Percentiles rank a stretch among this genome's conserved stretches.
These are phyloP conservation scores for Oryza nivara DNA, from an alignment of 176 grass and related monocot genomes.

Conservation along the genomic window DNA sequence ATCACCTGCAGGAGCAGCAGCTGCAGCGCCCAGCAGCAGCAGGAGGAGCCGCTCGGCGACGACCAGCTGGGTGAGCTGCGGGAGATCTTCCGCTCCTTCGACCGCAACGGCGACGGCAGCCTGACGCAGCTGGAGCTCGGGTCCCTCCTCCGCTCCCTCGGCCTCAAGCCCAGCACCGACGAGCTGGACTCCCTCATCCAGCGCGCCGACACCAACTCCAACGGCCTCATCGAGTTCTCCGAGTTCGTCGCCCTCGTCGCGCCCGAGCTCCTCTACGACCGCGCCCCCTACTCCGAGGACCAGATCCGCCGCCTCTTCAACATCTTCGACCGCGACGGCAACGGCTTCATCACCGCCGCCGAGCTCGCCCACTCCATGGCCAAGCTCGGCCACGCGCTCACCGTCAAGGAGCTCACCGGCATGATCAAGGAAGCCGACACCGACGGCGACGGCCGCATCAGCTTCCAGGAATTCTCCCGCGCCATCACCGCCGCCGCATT, in stretches of 20 bases:
- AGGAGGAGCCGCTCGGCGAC: slow-evolving; percentile 45
- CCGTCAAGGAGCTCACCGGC: slow-evolving; percentile 84
- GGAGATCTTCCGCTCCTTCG: slow-evolving; percentile 90
- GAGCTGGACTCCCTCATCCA: slow-evolving; percentile 79
- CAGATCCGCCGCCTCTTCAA: slow-evolving; percentile 70
- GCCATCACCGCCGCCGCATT: slow-evolving; percentile 88
- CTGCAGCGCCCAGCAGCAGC: slow-evolving; percentile 21
- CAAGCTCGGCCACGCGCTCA: slow-evolving; percentile 80
- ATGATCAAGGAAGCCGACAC: slow-evolving; percentile 98
- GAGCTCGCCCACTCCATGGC: slow-evolving; percentile 98
- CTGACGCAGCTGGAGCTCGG: slow-evolving; percentile 93
- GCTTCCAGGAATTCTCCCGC: slow-evolving; percentile 84
- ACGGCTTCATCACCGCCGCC: slow-evolving; percentile 96
- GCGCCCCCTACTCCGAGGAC: slow-evolving; percentile 82
- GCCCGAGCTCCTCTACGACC: slow-evolving; percentile 65
- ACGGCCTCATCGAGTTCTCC: slow-evolving; percentile 93
- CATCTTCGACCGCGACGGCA: slow-evolving; percentile 89
- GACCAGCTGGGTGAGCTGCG: slow-evolving; percentile 76
- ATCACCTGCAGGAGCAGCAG: slow-evolving; percentile 3
- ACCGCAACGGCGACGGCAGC: slow-evolving; percentile 86
- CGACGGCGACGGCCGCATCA: slow-evolving; percentile 83
- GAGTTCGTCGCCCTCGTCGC: slow-evolving; percentile 85
- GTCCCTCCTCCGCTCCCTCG: slow-evolving; percentile 81
- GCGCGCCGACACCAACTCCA: slow-evolving; percentile 77
- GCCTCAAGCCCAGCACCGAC: slow-evolving; percentile 67